A percentile compares a stretch with the other conserved stretches of the same genome.
These are phyloP conservation scores for Collybiopsis confluens DNA, from an alignment of 768 basidiomycete species.

Conservation along the genomic window DNA sequence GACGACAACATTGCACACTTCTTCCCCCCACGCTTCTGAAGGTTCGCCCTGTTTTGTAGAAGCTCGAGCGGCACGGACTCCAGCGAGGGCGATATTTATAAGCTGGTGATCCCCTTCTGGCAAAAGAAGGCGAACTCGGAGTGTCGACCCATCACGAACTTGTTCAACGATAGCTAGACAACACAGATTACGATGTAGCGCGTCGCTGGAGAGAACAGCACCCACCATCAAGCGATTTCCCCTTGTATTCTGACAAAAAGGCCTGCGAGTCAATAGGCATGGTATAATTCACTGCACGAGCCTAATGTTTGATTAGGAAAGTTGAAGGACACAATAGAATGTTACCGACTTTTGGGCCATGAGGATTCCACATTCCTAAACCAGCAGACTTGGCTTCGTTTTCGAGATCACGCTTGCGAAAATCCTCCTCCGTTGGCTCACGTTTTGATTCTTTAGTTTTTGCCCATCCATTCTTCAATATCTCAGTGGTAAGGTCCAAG, in stretches of 20 bases:
- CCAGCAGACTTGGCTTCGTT: conserved; percentile 69
- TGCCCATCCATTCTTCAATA: conserved; percentile 90
- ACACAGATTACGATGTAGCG: background rate
- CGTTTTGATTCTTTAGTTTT: conserved; percentile 86
- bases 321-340: conserved; percentile 2
- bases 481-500: conserved; percentile 65
- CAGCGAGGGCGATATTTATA: conserved; percentile 80
- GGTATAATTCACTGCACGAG: conserved; percentile 69
- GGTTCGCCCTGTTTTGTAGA: conserved; percentile 71
- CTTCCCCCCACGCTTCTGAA: conserved; percentile 85
- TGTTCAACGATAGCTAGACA: conserved; percentile 82
- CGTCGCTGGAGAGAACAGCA: background rate
- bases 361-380: conserved; percentile 83
- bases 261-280: conserved; percentile 90
- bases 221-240: conserved; percentile 82
- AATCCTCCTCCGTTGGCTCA: conserved; percentile 77
- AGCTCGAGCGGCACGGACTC: conserved; percentile 70
- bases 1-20: conserved; percentile 44
- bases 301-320: conserved; percentile 33
- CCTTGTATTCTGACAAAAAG: conserved; percentile 90
- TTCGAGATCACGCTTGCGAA: conserved; percentile 68
- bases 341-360: conserved; percentile 59
- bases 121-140: conserved; percentile 84
- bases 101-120: conserved; percentile 89
- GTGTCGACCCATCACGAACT: conserved; percentile 87